phyloP scores from a whole-genome alignment of 768 basidiomycete genomes.

The Roridomyces roridus region DNA sequence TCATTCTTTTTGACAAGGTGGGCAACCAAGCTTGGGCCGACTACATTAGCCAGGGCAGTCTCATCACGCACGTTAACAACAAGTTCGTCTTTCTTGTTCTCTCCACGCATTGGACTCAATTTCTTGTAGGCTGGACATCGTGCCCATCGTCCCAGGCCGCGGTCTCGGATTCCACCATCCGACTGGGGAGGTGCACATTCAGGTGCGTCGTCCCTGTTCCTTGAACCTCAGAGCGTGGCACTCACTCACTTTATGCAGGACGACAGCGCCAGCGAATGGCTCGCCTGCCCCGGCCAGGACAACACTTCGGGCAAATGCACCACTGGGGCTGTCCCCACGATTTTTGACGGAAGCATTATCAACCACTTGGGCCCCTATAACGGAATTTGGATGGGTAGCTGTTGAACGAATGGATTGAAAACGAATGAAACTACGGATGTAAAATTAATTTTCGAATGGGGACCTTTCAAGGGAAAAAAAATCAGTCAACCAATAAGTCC shows the following conservation, averaged over 20 bases:
- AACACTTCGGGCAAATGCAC: background rate
- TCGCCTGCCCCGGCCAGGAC: no score
- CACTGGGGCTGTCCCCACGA: background rate
- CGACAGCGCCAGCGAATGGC: no score
- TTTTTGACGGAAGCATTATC: background rate
- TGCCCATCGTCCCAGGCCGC: conserved; percentile 40
- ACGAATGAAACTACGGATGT: no score
- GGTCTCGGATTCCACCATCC: conserved; percentile 49
- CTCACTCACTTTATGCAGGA: no score
- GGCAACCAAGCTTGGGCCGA: conserved; percentile 69
- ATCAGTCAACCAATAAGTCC: no score
- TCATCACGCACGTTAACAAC: conserved; percentile 68
- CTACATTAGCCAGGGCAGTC: conserved; percentile 57
- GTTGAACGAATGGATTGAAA: no score
- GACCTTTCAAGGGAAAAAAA: no score
- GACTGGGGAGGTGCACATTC: conserved; percentile 49
- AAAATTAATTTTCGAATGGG: no score
- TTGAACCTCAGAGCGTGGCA: no score
- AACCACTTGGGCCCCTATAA: background rate
- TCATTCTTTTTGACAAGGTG: conserved; percentile 34
- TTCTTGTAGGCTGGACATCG: conserved; percentile 33
- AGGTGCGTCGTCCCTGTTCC: no score
- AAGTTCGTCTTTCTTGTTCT: conserved; percentile 6
- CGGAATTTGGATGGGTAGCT: no score
- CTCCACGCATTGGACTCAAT: no score